Base-by-base conservation (phyloP, 169 alveolate genomes). In the Eimeria necatrix region DNA sequence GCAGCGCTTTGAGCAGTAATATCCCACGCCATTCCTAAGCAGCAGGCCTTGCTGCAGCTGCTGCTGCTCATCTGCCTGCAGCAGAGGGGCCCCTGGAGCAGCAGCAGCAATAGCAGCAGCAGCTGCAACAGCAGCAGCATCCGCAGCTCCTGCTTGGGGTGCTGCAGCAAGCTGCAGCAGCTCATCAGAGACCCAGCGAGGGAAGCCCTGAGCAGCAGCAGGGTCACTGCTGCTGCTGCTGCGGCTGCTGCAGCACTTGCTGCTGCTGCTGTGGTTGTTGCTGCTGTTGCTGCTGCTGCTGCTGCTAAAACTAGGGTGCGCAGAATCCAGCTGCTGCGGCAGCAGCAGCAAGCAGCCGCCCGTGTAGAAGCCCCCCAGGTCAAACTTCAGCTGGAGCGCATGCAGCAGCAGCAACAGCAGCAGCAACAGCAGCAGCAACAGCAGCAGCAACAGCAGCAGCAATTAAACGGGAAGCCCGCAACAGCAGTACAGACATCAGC, bases 311-410 rank as follows among this genome's bases (percentile, higher is more conserved):
- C 68, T 56, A 56, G 22, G 41, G 2, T 32, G 41, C 41, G 2
- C 41, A 32, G 41, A 32, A 32, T 32, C 41, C 41, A 32, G 41
- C 41, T 32, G 41, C 32, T 10, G 78, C n/a, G 78, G 78, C 78
- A 68, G 78, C 78, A 68, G 78, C 78, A 68, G 78, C 78, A 68
- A 68, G 32, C 78, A 68, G 78, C 78, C 78, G 78, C 78, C 78
- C 2, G 12, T 68, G 32, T 68, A 68, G 32, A 68, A 7, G 9
- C 78, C 78, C n/a, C 78, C 78, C n/a, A 8, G 41, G n/a, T 68
- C 78, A 24, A 14, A 68, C 78, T 68, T 68, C 78, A 68, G 41
- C 78, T 68, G 78, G 78, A 68, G 78, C n/a, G 32, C 78, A 12
- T 7, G 78, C 78, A 68, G 78, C 32, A 12, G 32, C 78, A 68